A percentile compares a stretch with the other conserved stretches of the same genome.
These are phyloP conservation scores for Ambrosia artemisiifolia DNA, from an alignment of 129 eudicot genomes.

Conservation along the genomic window DNA sequence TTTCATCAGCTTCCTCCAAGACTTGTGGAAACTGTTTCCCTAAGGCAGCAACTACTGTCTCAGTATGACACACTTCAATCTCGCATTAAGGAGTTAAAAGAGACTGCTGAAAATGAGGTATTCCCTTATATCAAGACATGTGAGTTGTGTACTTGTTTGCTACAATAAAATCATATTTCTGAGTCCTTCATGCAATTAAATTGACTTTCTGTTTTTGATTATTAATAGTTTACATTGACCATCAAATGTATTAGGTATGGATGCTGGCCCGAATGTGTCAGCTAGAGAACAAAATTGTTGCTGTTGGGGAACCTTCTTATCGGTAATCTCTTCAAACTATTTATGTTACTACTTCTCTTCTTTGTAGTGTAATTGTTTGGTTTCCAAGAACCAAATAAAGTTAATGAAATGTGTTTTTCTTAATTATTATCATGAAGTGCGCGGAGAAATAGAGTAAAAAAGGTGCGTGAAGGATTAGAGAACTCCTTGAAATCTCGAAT, in stretches of 20 bases:
- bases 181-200: conserved; percentile 2
- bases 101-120: conserved; percentile 93
- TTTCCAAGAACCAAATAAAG: not conserved
- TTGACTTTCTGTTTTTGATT: not conserved
- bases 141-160: not conserved
- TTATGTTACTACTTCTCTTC: not conserved
- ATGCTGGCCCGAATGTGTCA: conserved; percentile 96
- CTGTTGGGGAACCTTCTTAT: conserved; percentile 95
- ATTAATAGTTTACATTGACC: not conserved
- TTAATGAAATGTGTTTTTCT: conserved; percentile 2
- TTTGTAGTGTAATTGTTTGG: conserved; percentile 5
- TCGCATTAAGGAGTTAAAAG: conserved; percentile 83
- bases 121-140: not conserved
- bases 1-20: conserved; percentile 74
- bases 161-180: not conserved
- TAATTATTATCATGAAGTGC: conserved; percentile 40
- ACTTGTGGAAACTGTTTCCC: conserved; percentile 61
- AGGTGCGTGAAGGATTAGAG: conserved; percentile 85
- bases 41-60: conserved; percentile 80
- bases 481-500: conserved; percentile 69
- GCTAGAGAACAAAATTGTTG: conserved; percentile 91
- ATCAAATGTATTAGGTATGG: conserved; percentile 56
- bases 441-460: conserved; percentile 81
- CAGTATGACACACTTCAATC: conserved; percentile 94
- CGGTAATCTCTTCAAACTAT: conserved; percentile 45